A percentile compares a stretch with the other conserved stretches of the same genome.
These are phyloP conservation scores for Tieghemiomyces parasiticus DNA, from an alignment of 192 early-diverging fungal species.

Conservation along the genomic window DNA sequence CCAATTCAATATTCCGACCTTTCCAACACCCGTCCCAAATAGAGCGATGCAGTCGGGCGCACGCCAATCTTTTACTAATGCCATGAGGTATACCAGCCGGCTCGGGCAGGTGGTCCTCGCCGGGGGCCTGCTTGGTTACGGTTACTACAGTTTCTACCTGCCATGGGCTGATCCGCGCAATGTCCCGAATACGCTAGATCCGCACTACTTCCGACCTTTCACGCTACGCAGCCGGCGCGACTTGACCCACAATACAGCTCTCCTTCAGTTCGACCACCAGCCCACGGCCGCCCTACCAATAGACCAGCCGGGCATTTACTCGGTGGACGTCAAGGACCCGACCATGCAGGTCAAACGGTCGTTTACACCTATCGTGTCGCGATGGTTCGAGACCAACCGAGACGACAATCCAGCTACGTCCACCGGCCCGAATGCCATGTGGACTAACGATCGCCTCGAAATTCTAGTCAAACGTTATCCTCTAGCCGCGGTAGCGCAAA, in stretches of 20 bases:
- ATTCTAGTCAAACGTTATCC: slow-evolving; percentile 5
- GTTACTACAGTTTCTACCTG: slow-evolving; percentile 1
- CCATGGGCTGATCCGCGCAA: slow-evolving; percentile 2
- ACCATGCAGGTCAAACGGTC: slow-evolving; percentile 8
- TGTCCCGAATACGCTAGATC: neutral
- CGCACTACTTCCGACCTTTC: slow-evolving; percentile 8
- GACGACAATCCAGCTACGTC: too few species aligned
- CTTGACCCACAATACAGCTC: neutral
- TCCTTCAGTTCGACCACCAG: slow-evolving; percentile 1
- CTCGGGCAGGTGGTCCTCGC: neutral
- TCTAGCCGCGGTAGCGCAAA: slow-evolving; percentile 1
- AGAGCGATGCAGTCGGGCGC: too few species aligned
- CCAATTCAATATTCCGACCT: too few species aligned
- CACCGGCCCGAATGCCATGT: too few species aligned
- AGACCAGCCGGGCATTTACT: neutral
- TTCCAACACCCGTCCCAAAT: too few species aligned
- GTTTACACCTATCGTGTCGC: slow-evolving; percentile 1
- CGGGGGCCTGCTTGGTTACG: neutral
- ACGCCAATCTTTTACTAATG: too few species aligned
- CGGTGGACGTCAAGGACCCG: slow-evolving; percentile 7
- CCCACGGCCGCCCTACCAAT: neutral
- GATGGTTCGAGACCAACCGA: too few species aligned
- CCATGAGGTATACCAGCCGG: too few species aligned
- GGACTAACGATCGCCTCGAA: too few species aligned
- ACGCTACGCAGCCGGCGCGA: neutral